A percentile compares a stretch with the other conserved stretches of the same genome.
These are phyloP conservation scores for Petunia axillaris DNA, from an alignment of 257 asterid species.

Conservation along the genomic window DNA sequence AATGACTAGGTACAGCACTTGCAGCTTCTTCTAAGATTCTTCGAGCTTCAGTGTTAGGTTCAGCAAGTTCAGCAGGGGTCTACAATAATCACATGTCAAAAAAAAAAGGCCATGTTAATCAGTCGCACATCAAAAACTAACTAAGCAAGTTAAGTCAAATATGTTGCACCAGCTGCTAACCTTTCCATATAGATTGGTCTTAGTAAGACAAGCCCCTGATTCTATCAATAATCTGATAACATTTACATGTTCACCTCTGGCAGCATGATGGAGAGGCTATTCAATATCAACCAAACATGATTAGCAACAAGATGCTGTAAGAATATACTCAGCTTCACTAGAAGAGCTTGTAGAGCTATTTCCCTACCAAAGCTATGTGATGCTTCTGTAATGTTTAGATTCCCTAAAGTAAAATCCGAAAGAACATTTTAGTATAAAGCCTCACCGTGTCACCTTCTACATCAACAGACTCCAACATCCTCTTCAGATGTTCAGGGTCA, in stretches of 20 bases:
- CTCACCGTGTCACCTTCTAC: slow-evolving; percentile 87
- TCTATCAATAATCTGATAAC: slow-evolving; percentile 57
- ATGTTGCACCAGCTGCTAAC: slow-evolving; percentile 37
- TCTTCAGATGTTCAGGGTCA: slow-evolving; percentile 54
- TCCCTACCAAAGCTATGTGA: not conserved
- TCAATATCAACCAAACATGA: slow-evolving; percentile 25
- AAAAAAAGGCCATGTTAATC: not conserved
- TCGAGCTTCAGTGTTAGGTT: slow-evolving; percentile 63
- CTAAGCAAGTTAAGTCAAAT: not conserved
- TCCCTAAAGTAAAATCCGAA: not conserved
- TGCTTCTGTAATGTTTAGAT: not conserved
- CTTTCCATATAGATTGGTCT: slow-evolving; percentile 60
- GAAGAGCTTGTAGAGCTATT: not conserved
- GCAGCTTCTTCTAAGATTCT: slow-evolving; percentile 58
- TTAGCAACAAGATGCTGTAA: not conserved
- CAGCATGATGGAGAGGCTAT: slow-evolving; percentile 93
- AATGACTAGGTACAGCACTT: slow-evolving; percentile 31
- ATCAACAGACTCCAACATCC: slow-evolving; percentile 73
- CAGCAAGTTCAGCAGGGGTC: slow-evolving; percentile 77
- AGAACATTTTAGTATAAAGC: slow-evolving; percentile 7
- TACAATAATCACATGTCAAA: slow-evolving; percentile 37
- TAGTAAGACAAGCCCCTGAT: slow-evolving; percentile 66
- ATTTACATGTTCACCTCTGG: slow-evolving; percentile 71
- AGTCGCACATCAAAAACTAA: slow-evolving; percentile 4
- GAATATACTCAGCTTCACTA: not conserved